Evolutionary conservation across 495 filamentous ascomycete species (phyloP), one percentile per base, ranked within the genome.

Genomic region (Penicillium psychrofluorescens): DNA sequence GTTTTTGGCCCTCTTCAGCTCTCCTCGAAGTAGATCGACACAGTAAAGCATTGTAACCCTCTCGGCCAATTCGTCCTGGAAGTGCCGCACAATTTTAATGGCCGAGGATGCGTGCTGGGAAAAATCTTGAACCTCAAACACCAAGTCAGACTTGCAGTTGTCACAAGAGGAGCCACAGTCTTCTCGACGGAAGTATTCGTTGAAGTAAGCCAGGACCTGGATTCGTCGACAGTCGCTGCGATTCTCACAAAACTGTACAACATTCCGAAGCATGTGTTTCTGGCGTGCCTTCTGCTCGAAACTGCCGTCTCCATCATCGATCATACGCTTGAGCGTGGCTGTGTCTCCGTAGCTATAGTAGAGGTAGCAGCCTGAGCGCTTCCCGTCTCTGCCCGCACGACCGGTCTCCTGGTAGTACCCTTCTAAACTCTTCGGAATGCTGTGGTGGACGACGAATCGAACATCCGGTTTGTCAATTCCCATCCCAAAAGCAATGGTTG

Each of bases 401-500:
- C 92, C 92, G 9, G 90, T 98, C 56, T 98, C 94, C 56, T 98
- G 92, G 53, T 95, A 96, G 57, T 98, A 98, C 0, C 91, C 94
- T 63, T 98, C 92, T n/a, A 98, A 72, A 54, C 87, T 95, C 63
- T 95, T 95, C 1, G 92, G 92, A 7, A 96, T 74, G 12, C 77
- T 84, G 53, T 94, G 81, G 61, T 98, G 92, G 29, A 98, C 89
- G 34, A 98, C 90, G 51, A 90, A 96, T 10, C 92, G 85, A 32
- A 98, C 91, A 61, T 98, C 84, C 0, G 89, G 76, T 62, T 98
- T 98, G 66, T 98, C 92, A 43, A 98, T 97, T 11, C 92, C 92
- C 92, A 98, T 98, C 8, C 92, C 92, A 59, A 98, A 98, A 27
- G 92, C 92, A 61, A 97, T 96, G 0, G 92, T 99, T n/a, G 92